Evolutionary conservation across 2,329 filamentous ascomycete genomes (phyloP), one percentile per base, ranked within the genome.

Genomic region (Penicillium polonicum): DNA sequence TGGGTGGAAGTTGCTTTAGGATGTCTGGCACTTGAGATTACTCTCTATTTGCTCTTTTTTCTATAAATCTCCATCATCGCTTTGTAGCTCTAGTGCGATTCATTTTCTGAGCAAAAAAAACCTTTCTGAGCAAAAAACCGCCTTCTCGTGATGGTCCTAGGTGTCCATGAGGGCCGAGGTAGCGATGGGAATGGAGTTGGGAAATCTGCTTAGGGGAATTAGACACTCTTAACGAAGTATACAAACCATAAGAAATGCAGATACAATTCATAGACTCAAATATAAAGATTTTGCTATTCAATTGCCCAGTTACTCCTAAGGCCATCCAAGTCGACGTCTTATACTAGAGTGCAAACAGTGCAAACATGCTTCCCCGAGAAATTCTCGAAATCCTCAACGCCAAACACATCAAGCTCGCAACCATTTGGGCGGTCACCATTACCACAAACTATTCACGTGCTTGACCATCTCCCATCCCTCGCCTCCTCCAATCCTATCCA

Each of bases 341-440:
- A 46, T 46, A 38, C 42, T 27, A n/a, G 0, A 12, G 29, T 71
- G 68, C 70, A 73, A 73, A 73, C 67, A 63, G 43, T 67, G 66
- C 57, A 59, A 59, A 62, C 38, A 36, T 35, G 67, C 48, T 52
- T 42, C 54, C 46, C 61, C 62, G 60, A 67, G 69, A 72, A 71
- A 71, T 71, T 72, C 68, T 68, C 60, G 59, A 65, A 62, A 57
- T 60, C 43, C 43, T 57, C 50, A 58, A 64, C 63, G 57, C 21
- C 55, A 35, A 46, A 53, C 49, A 57, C 49, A 43, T 36, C 42
- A 43, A 58, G 44, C 51, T 58, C 50, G 27, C 55, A 55, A 44
- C 45, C 44, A 55, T 46, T 44, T 35, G 51, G 38, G 55, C 35
- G 27, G 21, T 31, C 25, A 54, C 41, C 27, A 57, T 41, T n/a